Evolutionary conservation across 208 protist genomes (phyloP).

Genomic region (Leishmania lainsoni): DNA sequence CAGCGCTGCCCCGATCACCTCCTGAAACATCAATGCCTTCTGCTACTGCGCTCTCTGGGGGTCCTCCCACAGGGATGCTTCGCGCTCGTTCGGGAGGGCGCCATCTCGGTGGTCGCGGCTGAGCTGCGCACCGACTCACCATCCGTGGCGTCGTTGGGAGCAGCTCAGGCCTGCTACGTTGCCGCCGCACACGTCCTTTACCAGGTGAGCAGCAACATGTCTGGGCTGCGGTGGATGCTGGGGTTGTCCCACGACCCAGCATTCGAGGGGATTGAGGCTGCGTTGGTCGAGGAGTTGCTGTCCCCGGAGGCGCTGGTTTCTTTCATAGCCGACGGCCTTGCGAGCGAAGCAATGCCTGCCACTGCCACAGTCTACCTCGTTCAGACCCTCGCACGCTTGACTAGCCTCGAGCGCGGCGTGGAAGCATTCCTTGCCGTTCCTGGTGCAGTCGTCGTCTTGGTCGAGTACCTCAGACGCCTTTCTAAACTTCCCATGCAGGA

Average conservation of each 20-base stretch:
- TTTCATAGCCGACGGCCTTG: conserved; percentile 24
- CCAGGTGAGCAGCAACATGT: conserved; percentile 59
- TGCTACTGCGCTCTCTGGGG: conserved; percentile 74
- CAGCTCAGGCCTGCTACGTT: conserved; percentile 20
- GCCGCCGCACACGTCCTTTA: conserved; percentile 54
- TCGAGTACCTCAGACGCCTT: conserved; percentile 6
- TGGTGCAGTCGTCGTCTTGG: conserved; percentile 4
- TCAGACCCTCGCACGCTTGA: conserved; percentile 27
- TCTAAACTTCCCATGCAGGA: background rate
- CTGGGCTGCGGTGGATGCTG: conserved; percentile 78
- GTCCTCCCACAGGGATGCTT: conserved; percentile 79
- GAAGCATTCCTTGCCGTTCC: conserved; percentile 12
- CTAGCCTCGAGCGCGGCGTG: conserved; percentile 29
- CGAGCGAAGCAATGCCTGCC: background rate
- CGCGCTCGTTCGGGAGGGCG: conserved; percentile 57
- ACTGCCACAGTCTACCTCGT: conserved; percentile 17
- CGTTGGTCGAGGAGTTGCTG: conserved; percentile 5
- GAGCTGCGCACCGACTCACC: conserved; percentile 17
- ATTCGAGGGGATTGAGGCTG: conserved; percentile 16
- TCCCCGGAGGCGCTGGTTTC: conserved; percentile 15
- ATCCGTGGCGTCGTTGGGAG: conserved; percentile 25
- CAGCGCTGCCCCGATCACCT: conserved; percentile 24
- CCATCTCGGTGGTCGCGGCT: conserved; percentile 42
- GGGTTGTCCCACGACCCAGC: conserved; percentile 32
- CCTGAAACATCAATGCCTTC: conserved; percentile 66